Evolutionary conservation across 106 monocot species (phyloP), one percentile per base, ranked within the genome.

Genomic region (Dactylorhiza incarnata): DNA sequence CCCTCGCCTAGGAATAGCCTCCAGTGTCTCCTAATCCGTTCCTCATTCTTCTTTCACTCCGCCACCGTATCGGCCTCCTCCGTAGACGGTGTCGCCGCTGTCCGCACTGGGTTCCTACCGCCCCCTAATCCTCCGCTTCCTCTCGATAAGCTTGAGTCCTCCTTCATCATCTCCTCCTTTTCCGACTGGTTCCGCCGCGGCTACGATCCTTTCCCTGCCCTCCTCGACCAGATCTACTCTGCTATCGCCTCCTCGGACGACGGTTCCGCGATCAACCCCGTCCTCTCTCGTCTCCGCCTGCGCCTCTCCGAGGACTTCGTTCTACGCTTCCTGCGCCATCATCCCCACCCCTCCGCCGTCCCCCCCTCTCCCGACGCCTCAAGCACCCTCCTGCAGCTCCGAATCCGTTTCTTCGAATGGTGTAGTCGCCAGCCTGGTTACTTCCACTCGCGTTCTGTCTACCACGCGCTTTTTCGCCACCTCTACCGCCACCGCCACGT

Each of bases 351-450:
- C 43, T 62, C 68, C 16, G 66, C 19, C 71, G 11, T 68, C 45
- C 46, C 44, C 12, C n/a, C 47, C 72, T 22, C 78, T 12, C 23
- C 79, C 63, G 17, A 49, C 53, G 54, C 49, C 52, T 45, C 23
- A 20, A 47, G 77, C 69, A 29, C 45, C 17, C 83, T 92, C 74
- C 81, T 92, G 51, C 78, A 87, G 53, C 90, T 90, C 25, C 84
- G 89, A 19, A 80, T 96, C 79, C 80, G 85, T 29, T 93, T 93
- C 84, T 93, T 93, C 81, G 93, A 93, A 73, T 93, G 95, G 95
- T 89, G 89, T 26, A 88, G 89, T 17, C 83, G 89, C 22, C 86
- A 85, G 68, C 72, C 7, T 3, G 73, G 66, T 20, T 96, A 84
- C 87, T 76, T 82, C 71, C 95, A 93, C 82, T 78, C 90, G 52